A percentile compares a stretch with the other conserved stretches of the same genome.
phyloP scores from a whole-genome alignment of 768 basidiomycete genomes.

The Lentinula detonsa region DNA sequence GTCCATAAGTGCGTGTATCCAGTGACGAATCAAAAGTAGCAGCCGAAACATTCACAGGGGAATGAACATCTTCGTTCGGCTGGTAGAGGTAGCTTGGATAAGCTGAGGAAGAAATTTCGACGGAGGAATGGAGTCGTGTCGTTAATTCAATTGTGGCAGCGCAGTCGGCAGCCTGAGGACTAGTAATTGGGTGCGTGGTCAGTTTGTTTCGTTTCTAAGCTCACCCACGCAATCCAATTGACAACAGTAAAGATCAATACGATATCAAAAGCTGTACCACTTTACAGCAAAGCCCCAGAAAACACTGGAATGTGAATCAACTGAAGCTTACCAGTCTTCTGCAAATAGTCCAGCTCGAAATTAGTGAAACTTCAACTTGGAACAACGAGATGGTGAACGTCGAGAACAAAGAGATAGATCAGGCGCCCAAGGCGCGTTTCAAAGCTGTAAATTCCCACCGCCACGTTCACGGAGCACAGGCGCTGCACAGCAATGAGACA shows the following conservation, averaged over 20 bases:
- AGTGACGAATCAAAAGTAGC: slow-evolving; percentile 32
- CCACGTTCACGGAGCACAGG: not conserved
- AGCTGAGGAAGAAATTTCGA: slow-evolving; percentile 46
- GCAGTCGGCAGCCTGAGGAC: slow-evolving; percentile 37
- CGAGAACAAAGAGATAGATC: not conserved
- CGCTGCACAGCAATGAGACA: not conserved
- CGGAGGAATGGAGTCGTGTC: slow-evolving; percentile 12
- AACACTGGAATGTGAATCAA: no score
- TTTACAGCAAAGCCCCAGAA: no score
- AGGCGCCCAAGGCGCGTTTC: not conserved
- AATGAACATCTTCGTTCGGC: slow-evolving; percentile 41
- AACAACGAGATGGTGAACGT: not conserved
- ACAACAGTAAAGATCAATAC: no score
- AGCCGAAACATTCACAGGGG: slow-evolving; percentile 35
- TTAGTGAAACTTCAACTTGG: no score
- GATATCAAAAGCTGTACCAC: no score
- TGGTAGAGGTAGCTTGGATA: slow-evolving; percentile 24
- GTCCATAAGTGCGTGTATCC: slow-evolving; percentile 34
- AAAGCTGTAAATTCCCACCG: not conserved
- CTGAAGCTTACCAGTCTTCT: not conserved
- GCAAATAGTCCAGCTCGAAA: not conserved
- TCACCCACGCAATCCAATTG: not conserved
- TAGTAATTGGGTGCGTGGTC: slow-evolving; percentile 25
- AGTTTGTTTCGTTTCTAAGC: not conserved
- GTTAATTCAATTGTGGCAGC: slow-evolving; percentile 27